phyloP scores from a whole-genome alignment of 768 basidiomycete genomes.

The Fibroporia radiculosa region DNA sequence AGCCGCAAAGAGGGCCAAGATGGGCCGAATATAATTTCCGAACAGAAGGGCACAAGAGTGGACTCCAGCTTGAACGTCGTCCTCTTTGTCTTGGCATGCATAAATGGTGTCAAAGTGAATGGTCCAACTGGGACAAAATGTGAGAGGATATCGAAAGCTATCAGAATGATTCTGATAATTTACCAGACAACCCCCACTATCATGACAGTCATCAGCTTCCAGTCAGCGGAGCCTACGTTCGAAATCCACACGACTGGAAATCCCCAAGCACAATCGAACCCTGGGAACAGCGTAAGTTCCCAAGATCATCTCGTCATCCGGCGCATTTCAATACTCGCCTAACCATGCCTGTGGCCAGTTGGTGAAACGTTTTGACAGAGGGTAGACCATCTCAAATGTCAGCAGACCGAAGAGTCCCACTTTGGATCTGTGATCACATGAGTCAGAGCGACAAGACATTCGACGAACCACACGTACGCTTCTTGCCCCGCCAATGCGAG shows the following conservation, averaged over 20 bases:
- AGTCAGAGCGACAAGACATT: no score
- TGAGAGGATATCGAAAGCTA: background rate
- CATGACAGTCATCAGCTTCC: constrained; percentile 17
- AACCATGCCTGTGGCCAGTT: constrained; percentile 60
- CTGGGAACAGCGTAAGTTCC: background rate
- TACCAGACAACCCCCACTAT: constrained; percentile 15
- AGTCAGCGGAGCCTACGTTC: constrained; percentile 23
- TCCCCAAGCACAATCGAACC: constrained; percentile 26
- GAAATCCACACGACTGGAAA: constrained; percentile 41
- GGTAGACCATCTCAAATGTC: constrained; percentile 27
- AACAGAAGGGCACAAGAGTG: constrained; percentile 73
- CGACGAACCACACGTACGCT: constrained; percentile 11
- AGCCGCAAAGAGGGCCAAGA: constrained; percentile 46
- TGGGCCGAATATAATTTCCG: constrained; percentile 47
- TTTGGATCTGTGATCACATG: constrained; percentile 1
- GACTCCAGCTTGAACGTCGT: constrained; percentile 67
- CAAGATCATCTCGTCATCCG: background rate
- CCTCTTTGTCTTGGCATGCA: constrained; percentile 74
- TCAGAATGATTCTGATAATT: background rate
- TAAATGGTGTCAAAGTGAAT: constrained; percentile 62
- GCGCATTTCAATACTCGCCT: constrained; percentile 20
- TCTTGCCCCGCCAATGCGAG: constrained; percentile 10
- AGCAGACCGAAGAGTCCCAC: constrained; percentile 14
- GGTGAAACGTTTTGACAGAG: constrained; percentile 47
- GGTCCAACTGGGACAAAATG: constrained; percentile 27